Percentiles rank a stretch among this genome's conserved stretches.
Conservation (phyloP, 1,284 basidiomycete genomes). For the Ganoderma meredithae region DNA sequence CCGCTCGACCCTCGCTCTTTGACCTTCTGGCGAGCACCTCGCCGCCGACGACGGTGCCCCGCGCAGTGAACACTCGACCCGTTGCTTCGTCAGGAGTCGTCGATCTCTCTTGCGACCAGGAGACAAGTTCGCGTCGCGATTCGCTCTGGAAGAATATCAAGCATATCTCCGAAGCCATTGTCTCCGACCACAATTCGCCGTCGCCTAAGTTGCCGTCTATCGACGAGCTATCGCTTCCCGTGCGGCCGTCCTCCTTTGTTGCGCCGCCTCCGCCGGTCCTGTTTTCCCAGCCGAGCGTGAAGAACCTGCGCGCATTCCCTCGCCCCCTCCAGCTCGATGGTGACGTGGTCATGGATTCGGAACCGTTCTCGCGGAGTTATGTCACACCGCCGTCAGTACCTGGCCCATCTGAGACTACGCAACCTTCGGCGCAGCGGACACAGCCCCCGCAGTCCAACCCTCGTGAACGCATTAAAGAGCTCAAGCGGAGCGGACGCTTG, state of each 20-base stretch:
- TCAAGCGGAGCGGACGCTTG: background rate
- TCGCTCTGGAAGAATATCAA: slow-evolving; percentile 6
- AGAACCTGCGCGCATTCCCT: background rate
- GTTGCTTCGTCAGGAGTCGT: background rate
- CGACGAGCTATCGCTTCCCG: background rate
- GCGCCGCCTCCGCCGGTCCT: slow-evolving; percentile 34
- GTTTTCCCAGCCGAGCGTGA: slow-evolving; percentile 17
- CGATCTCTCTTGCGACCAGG: slow-evolving; percentile 1
- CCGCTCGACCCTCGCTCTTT: slow-evolving; percentile 30
- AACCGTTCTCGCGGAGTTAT: slow-evolving; percentile 5
- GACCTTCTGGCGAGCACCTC: slow-evolving; percentile 29
- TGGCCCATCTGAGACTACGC: background rate
- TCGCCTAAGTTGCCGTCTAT: slow-evolving; percentile 5
- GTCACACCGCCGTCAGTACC: slow-evolving; percentile 20
- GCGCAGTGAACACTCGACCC: background rate
- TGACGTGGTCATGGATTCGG: slow-evolving; percentile 25
- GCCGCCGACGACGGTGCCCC: slow-evolving; percentile 4
- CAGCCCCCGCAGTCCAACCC: slow-evolving; percentile 3
- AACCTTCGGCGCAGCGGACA: background rate
- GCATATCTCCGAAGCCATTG: slow-evolving; percentile 2
- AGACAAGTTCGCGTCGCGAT: background rate
- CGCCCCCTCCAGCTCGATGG: background rate
- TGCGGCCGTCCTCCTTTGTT: slow-evolving; percentile 15
- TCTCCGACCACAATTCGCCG: background rate
- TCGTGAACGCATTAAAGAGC: background rate